Conservation (phyloP, 2,329 filamentous ascomycete species). For the Cladophialophora immunda region DNA sequence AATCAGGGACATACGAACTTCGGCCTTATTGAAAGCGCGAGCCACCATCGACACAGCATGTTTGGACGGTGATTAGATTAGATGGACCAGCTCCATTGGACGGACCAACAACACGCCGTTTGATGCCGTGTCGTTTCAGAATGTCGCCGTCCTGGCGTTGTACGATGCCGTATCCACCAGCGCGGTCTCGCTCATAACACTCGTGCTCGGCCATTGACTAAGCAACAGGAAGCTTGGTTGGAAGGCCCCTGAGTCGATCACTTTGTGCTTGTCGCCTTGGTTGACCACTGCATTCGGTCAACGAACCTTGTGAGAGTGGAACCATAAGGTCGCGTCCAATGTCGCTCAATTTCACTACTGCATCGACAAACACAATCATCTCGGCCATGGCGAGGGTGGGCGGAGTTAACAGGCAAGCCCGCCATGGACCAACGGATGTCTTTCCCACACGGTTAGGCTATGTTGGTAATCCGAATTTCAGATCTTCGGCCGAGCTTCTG, state of each 20-base stretch:
- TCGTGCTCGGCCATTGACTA: neutral
- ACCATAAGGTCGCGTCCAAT: neutral
- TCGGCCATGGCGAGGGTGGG: neutral
- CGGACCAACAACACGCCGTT: neutral
- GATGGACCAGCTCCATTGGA: neutral
- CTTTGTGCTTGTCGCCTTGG: too few species aligned
- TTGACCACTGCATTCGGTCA: too few species aligned
- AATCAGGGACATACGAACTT: neutral
- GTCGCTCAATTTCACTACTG: too few species aligned
- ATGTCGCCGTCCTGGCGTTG: neutral
- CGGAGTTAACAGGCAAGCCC: neutral
- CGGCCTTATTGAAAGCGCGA: slow-evolving; percentile 20
- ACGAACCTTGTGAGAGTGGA: neutral
- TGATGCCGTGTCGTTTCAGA: neutral
- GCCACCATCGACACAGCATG: neutral
- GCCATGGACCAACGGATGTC: neutral
- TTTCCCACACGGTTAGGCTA: neutral
- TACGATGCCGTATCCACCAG: neutral
- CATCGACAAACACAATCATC: neutral
- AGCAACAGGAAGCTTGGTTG: neutral
- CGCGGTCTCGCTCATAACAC: neutral
- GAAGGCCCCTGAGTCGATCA: neutral
- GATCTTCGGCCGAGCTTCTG: neutral
- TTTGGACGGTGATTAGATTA: neutral
- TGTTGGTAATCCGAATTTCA: neutral